phyloP scores from a whole-genome alignment of 495 filamentous ascomycete species.

The Trichoderma reesei region DNA sequence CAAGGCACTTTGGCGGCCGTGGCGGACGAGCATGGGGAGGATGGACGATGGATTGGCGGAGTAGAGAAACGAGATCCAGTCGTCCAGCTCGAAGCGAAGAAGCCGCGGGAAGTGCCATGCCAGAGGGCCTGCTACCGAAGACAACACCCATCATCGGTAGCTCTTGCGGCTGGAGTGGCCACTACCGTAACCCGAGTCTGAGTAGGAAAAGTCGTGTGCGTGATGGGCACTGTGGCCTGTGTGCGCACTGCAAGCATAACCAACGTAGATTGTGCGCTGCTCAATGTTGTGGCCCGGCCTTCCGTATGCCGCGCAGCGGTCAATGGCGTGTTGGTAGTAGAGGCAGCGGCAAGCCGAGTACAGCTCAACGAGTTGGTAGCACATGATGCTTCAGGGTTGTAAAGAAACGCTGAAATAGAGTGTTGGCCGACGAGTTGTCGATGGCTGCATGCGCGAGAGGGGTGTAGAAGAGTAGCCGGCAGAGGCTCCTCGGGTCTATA shows the following conservation, averaged over 20 bases:
- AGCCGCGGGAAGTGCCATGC: constrained; percentile 36
- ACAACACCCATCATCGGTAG: constrained; percentile 45
- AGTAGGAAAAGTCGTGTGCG: constrained; percentile 26
- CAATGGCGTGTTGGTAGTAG: constrained; percentile 74
- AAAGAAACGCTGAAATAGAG: not conserved
- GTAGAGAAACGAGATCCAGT: constrained; percentile 40
- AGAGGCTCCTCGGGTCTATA: not conserved
- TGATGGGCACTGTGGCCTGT: constrained; percentile 18
- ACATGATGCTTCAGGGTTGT: constrained; percentile 44
- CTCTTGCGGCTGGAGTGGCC: constrained; percentile 31
- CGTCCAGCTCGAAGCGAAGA: constrained; percentile 32
- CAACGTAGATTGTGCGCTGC: constrained; percentile 70
- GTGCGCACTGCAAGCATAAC: constrained; percentile 57
- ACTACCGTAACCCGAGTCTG: constrained; percentile 45
- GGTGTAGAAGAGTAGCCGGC: not conserved
- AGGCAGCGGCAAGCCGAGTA: constrained; percentile 78
- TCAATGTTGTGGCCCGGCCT: constrained; percentile 60
- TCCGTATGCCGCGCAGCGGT: constrained; percentile 63
- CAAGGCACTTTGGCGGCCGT: not conserved
- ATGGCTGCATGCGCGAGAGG: not conserved
- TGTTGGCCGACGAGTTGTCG: not conserved
- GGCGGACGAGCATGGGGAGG: constrained; percentile 4
- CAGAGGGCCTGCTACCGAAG: constrained; percentile 41
- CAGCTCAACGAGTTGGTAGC: constrained; percentile 64
- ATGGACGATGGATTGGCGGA: constrained; percentile 18